A percentile compares a stretch with the other conserved stretches of the same genome.
These are phyloP conservation scores for Zalaria obscura DNA, from an alignment of 2,329 filamentous ascomycete species.

Conservation along the genomic window DNA sequence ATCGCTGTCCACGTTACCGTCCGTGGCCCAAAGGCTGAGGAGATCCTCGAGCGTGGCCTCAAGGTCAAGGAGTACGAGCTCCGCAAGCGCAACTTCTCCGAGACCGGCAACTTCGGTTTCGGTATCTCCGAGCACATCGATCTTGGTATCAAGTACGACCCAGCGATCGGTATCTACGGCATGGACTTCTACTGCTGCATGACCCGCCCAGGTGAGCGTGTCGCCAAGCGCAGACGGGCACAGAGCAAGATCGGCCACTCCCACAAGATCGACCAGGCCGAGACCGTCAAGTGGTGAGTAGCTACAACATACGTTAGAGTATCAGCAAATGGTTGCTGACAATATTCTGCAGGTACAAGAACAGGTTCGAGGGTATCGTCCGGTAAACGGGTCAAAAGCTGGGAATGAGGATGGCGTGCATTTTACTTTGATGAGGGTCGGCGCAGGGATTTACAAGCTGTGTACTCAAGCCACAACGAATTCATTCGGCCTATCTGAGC, in stretches of 20 bases:
- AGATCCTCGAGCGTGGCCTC: constrained; percentile 99
- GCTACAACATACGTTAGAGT: neutral
- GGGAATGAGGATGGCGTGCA: constrained; percentile 3
- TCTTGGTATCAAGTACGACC: constrained; percentile 99
- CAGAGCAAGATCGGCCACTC: constrained; percentile 72
- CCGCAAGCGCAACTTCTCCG: constrained; percentile 98
- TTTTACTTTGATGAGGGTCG: constrained; percentile 9
- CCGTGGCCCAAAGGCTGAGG: constrained; percentile 97
- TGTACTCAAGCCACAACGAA: constrained; percentile 13
- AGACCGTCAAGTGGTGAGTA: constrained; percentile 90
- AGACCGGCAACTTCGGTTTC: constrained; percentile 99
- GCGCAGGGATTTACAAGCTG: constrained; percentile 2
- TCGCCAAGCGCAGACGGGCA: constrained; percentile 84
- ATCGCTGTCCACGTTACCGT: constrained; percentile 99
- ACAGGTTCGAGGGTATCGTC: constrained; percentile 96
- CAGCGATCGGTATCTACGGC: constrained; percentile 94
- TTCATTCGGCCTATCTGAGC: constrained; percentile 21
- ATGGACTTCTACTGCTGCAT: constrained; percentile 99
- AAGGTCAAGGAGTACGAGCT: constrained; percentile 99
- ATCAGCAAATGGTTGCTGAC: neutral
- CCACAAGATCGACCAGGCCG: constrained; percentile 87
- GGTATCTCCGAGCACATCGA: constrained; percentile 99
- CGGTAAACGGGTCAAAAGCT: constrained; percentile 53
- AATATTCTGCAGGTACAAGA: constrained; percentile 40
- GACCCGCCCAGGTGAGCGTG: constrained; percentile 97